phyloP scores from a whole-genome alignment of 129 eudicot species.

The Pittosporum tobira region DNA sequence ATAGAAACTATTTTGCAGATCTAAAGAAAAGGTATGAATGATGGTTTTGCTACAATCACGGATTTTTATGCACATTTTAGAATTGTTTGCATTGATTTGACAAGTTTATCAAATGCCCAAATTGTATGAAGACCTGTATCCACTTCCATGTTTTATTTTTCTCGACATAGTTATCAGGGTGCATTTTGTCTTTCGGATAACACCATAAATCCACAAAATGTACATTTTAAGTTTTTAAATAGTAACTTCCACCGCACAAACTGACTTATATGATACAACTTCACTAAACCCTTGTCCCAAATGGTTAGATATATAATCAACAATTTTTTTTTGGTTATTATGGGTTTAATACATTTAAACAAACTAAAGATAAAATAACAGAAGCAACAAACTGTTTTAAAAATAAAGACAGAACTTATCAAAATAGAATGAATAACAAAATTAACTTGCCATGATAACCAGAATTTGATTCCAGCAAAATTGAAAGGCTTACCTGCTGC shows the following conservation, averaged over 20 bases:
- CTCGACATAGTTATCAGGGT: too few species aligned
- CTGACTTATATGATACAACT: not conserved
- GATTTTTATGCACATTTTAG: not conserved
- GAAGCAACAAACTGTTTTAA: not conserved
- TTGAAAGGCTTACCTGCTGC: conserved; percentile 39
- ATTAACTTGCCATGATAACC: not conserved
- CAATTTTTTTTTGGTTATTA: too few species aligned
- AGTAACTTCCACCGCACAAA: not conserved
- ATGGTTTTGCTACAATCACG: not conserved
- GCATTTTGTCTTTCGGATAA: not conserved
- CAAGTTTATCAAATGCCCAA: not conserved
- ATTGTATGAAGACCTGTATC: not conserved
- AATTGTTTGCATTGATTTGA: not conserved
- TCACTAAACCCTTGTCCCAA: too few species aligned
- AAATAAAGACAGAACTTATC: not conserved
- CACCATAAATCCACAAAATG: not conserved
- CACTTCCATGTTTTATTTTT: not conserved
- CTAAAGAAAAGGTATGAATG: too few species aligned
- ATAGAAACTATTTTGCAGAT: too few species aligned
- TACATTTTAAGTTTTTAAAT: not conserved
- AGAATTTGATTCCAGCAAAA: not conserved
- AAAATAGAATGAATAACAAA: not conserved
- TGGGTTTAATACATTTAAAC: not conserved
- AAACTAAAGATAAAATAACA: not conserved
- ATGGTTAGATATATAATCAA: not conserved